Evolutionary conservation across 2,329 filamentous ascomycete genomes (phyloP).

Genomic region (Fusarium compactum): DNA sequence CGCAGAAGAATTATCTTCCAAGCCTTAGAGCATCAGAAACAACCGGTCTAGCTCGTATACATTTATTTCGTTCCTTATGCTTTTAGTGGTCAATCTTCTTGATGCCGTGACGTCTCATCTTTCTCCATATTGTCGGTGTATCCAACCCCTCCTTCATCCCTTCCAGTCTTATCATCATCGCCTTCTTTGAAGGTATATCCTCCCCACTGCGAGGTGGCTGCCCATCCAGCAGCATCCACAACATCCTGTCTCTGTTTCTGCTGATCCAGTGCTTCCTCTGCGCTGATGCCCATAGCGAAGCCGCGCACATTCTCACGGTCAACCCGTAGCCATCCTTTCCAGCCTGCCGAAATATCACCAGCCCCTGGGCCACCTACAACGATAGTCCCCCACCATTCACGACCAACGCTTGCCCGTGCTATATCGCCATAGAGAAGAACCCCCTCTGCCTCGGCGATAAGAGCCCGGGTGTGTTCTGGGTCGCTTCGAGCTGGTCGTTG

Average conservation of each 20-base stretch:
- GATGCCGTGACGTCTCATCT: background rate
- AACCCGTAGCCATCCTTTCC: constrained; percentile 66
- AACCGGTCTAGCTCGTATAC: background rate
- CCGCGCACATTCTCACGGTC: constrained; percentile 57
- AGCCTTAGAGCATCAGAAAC: background rate
- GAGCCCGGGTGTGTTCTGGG: constrained; percentile 48
- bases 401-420: constrained; percentile 56
- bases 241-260: constrained; percentile 55
- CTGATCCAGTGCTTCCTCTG: constrained; percentile 60
- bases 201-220: constrained; percentile 63
- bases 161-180: background rate
- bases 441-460: constrained; percentile 57
- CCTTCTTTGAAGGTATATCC: constrained; percentile 56
- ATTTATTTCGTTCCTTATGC: background rate
- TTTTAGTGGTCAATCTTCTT: background rate
- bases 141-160: background rate
- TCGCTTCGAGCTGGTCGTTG: constrained; percentile 55
- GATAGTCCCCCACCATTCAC: constrained; percentile 70
- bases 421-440: constrained; percentile 64
- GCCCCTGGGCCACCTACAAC: constrained; percentile 60
- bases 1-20: background rate
- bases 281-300: constrained; percentile 56
- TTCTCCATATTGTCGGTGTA: background rate
- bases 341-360: constrained; percentile 51
- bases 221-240: constrained; percentile 61